phyloP scores from a whole-genome alignment of 768 basidiomycete species.

The Peribolospora baueri region DNA sequence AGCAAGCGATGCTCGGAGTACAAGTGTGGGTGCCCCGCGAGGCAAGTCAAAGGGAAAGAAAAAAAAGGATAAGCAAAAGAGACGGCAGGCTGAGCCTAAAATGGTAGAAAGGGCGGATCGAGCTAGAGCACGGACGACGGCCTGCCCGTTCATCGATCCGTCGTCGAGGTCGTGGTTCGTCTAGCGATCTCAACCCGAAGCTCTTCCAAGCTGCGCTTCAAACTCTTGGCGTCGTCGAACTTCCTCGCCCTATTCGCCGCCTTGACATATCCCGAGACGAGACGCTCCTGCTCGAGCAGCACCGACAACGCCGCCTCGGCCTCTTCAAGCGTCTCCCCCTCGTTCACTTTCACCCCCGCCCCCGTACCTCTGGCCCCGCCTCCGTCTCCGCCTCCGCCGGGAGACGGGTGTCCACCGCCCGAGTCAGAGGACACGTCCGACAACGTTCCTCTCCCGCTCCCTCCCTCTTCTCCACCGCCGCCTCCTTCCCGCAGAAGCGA shows the following conservation, averaged over 20 bases:
- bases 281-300: slow-evolving; percentile 44
- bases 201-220: slow-evolving; percentile 55
- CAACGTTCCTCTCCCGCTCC: neutral
- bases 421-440: neutral
- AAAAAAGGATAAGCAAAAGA: too few relatives aligned
- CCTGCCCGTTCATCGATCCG: too few relatives aligned
- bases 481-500: slow-evolving; percentile 9
- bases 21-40: too few relatives aligned
- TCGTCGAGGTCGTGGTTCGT: too few relatives aligned
- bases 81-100: too few relatives aligned
- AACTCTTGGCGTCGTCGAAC: slow-evolving; percentile 77
- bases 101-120: too few relatives aligned
- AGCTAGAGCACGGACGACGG: too few relatives aligned
- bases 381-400: neutral
- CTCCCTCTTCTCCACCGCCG: neutral
- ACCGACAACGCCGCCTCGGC: slow-evolving; percentile 8
- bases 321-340: neutral
- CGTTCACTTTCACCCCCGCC: neutral
- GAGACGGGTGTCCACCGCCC: neutral
- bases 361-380: neutral
- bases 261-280: slow-evolving; percentile 68
- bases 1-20: too few relatives aligned
- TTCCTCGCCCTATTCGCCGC: slow-evolving; percentile 76
- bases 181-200: slow-evolving; percentile 51
- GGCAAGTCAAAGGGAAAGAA: too few relatives aligned